Percentiles rank a stretch among this genome's conserved stretches.
Conservation (phyloP, 2,329 filamentous ascomycete species). For the Cryphonectria parasitica region DNA sequence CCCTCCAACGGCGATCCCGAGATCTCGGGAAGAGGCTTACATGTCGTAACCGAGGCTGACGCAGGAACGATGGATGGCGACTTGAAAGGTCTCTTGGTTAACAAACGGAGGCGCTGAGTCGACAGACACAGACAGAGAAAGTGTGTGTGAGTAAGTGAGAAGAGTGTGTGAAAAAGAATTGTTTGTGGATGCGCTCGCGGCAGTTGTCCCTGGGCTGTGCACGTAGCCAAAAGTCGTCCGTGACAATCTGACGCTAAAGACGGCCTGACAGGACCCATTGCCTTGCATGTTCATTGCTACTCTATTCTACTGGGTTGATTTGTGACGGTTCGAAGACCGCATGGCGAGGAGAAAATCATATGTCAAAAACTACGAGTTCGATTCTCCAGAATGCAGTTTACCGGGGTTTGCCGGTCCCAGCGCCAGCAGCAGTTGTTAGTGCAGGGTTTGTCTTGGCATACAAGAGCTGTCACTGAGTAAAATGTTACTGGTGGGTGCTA, state of each 20-base stretch:
- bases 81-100: background rate
- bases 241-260: background rate
- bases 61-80: background rate
- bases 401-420: background rate
- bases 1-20: constrained; percentile 1
- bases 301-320: background rate
- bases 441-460: too few species aligned
- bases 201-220: background rate
- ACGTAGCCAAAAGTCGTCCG: background rate
- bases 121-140: background rate
- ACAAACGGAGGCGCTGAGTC: background rate
- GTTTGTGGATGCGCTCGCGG: background rate
- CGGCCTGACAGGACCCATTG: background rate
- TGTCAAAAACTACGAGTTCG: background rate
- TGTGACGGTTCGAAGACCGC: background rate
- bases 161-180: too few species aligned
- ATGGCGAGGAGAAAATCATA: background rate
- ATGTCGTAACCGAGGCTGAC: constrained; percentile 1
- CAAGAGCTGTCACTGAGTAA: too few species aligned
- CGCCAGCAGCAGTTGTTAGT: too few species aligned
- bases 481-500: background rate
- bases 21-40: constrained; percentile 7
- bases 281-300: background rate
- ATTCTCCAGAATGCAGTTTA: background rate
- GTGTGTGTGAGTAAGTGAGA: background rate